A percentile compares a stretch with the other conserved stretches of the same genome.
Evolutionary conservation across 805 yeast species (phyloP).

Genomic region (Ogataea methylovora): DNA sequence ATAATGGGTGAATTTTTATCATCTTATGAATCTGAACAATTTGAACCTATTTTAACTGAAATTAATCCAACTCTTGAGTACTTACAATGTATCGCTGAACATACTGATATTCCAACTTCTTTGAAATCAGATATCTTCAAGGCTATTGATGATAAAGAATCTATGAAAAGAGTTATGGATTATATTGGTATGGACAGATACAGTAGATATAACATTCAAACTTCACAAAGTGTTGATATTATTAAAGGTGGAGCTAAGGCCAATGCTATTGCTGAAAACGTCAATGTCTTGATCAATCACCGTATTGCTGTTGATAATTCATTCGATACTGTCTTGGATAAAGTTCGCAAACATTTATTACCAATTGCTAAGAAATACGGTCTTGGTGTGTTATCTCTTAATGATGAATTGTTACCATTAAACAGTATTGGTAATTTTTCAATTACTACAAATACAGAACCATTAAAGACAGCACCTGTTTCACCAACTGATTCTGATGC

Average conservation of each 20-base stretch:
- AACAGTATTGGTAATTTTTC: conserved; percentile 11
- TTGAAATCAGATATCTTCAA: conserved; percentile 25
- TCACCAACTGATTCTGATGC: conserved; percentile 36
- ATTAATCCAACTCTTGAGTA: conserved; percentile 54
- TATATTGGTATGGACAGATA: conserved; percentile 4
- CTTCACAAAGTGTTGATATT: conserved; percentile 48
- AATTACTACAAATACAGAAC: not conserved
- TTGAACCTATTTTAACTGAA: conserved; percentile 34
- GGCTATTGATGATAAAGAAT: conserved; percentile 28
- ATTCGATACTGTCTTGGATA: conserved; percentile 25
- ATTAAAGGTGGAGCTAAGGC: conserved; percentile 41
- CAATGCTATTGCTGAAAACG: conserved; percentile 45
- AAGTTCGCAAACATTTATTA: conserved; percentile 24
- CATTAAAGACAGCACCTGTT: conserved; percentile 45
- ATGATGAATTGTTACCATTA: conserved; percentile 20
- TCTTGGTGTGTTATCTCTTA: conserved; percentile 25
- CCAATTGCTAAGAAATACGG: conserved; percentile 28
- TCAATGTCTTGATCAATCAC: conserved; percentile 34
- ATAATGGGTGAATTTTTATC: conserved; percentile 53
- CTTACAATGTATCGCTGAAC: conserved; percentile 58
- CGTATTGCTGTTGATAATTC: conserved; percentile 39
- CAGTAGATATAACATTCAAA: conserved; percentile 36
- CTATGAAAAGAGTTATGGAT: conserved; percentile 25
- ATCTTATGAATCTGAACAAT: conserved; percentile 51
- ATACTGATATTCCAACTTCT: conserved; percentile 22